These are phyloP conservation scores for Musa balbisiana DNA, from an alignment of 202 grass and related monocot species.

Conservation along the genomic window DNA sequence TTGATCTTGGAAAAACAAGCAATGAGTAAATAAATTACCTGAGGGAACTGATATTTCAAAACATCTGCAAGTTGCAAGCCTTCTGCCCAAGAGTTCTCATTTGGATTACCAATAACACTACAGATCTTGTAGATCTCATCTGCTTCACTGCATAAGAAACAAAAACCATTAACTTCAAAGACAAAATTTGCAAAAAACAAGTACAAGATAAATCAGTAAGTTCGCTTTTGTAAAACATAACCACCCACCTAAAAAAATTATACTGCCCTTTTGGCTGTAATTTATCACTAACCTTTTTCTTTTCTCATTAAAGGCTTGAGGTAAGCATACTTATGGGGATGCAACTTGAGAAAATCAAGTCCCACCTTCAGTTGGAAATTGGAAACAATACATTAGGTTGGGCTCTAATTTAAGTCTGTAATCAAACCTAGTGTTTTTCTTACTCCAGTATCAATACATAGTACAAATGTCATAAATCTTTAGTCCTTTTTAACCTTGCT, in stretches of 20 bases:
- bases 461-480: neutral
- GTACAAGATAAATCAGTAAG: neutral
- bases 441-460: neutral
- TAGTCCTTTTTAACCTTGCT: neutral
- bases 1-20: conserved; percentile 11
- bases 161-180: conserved; percentile 15
- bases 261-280: no score
- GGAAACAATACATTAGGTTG: neutral
- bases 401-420: no score
- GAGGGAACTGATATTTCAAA: conserved; percentile 86
- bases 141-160: conserved; percentile 51
- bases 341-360: no score
- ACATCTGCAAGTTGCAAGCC: conserved; percentile 69
- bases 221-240: neutral
- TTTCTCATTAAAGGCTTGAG: no score
- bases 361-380: no score
- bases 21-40: conserved; percentile 50
- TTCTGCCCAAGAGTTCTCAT: conserved; percentile 67
- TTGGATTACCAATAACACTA: conserved; percentile 72
- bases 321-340: no score
- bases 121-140: conserved; percentile 95
- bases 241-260: neutral
- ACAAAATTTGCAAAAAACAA: conserved; percentile 11
- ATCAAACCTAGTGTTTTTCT: no score
- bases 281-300: no score